These are phyloP conservation scores for Colletotrichum sp. DNA, from an alignment of 2,329 filamentous ascomycete genomes.

Conservation along the genomic window DNA sequence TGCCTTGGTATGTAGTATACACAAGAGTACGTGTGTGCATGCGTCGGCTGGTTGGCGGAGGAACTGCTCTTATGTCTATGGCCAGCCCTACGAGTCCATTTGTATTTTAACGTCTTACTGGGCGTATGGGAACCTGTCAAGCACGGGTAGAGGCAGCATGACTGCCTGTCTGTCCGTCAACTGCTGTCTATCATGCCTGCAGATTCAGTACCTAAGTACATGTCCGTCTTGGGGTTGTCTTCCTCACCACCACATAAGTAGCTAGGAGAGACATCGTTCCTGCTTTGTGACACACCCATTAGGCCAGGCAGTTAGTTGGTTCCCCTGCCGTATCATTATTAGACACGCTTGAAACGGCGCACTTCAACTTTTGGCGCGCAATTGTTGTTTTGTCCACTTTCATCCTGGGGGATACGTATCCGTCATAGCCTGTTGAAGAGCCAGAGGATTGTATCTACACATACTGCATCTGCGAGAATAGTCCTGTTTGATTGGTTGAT, in stretches of 20 bases:
- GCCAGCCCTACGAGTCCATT: conserved; percentile 10
- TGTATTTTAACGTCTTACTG: conserved; percentile 3
- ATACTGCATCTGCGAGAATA: neutral
- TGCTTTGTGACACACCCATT: neutral
- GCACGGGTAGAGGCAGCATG: neutral
- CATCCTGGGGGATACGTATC: neutral
- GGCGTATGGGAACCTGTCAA: neutral
- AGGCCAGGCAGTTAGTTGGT: neutral
- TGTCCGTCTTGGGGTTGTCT: neutral
- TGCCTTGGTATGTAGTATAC: neutral
- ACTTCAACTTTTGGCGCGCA: neutral
- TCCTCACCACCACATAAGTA: neutral
- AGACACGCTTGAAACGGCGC: neutral
- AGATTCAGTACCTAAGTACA: neutral
- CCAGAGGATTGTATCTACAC: neutral
- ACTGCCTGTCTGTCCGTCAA: neutral
- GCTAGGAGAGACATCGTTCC: neutral
- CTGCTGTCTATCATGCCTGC: neutral
- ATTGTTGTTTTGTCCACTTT: neutral
- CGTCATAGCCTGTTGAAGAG: neutral
- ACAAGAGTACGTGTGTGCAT: neutral
- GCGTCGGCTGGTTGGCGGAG: neutral
- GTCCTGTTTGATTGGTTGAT: neutral
- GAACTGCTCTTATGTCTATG: neutral
- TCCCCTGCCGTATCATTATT: neutral